Evolutionary conservation across 2,329 filamentous ascomycete genomes (phyloP), one percentile per base, ranked within the genome.

Genomic region (Malbranchea cinnamomea): DNA sequence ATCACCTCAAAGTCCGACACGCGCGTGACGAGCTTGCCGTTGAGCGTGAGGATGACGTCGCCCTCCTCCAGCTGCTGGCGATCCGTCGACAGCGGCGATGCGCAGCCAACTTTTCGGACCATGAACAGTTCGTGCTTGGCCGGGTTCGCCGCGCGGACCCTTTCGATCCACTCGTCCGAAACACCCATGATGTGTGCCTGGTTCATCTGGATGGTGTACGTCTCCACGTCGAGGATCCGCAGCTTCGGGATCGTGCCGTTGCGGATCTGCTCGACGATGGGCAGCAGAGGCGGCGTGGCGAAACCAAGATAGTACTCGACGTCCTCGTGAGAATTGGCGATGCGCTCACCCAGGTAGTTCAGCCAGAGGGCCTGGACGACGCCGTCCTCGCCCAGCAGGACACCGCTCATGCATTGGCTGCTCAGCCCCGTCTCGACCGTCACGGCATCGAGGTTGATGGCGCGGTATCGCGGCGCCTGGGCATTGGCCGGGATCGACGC

Each of bases 151-250:
- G 75, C 65, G 31, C 89, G 77, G 2, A 94, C 87, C 54, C 83
- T 79, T 43, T 81, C 68, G 45, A 98, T 93, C 89, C 87, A 95
- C 38, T 91, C 78, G 45, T 95, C 85, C 0, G 81, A 82, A 1
- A 95, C 83, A 6, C 89, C 89, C 85, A 98, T 95, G 41, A 95
- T 83, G 21, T 85, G 78, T 10, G 83, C 87, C 57, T 98, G 89
- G 22, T 79, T 80, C 87, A 98, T 95, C 47, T 92, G 84, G 17
- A 98, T 83, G 7, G 89, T 78, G 35, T 91, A 80, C 48, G 91
- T 85, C 54, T 98, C 89, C 45, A 94, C 82, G 31, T 89, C 89
- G 25, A 98, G 61, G 52, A 98, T 93, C 10, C 87, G 74, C 19
- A 98, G 64, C 41, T 80, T 77, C 1, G 89, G 91, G 14, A 71